Conservation (phyloP, 1,284 basidiomycete genomes). For the Moesziomyces antarcticus region DNA sequence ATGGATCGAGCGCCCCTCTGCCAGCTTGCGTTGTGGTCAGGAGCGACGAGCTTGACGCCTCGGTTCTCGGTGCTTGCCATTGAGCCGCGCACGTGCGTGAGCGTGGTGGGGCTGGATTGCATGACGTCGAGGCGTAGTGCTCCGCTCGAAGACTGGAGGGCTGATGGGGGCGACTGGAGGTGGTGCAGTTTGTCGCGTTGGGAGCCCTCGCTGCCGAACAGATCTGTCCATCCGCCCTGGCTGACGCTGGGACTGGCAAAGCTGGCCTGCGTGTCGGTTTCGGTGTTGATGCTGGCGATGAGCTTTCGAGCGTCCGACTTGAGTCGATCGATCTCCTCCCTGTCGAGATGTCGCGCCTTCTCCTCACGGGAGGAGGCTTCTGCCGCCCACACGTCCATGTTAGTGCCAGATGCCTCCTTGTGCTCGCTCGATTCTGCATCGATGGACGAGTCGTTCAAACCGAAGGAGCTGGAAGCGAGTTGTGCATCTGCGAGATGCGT, state of each 20-base stretch:
- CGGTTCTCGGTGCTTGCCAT: conserved; percentile 29
- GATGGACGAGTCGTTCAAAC: background rate
- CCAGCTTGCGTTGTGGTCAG: conserved; percentile 21
- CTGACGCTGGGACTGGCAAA: conserved; percentile 20
- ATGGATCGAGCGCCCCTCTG: conserved; percentile 17
- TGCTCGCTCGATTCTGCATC: background rate
- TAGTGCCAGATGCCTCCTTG: conserved; percentile 1
- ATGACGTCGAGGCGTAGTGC: conserved; percentile 14
- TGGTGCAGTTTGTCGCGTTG: conserved; percentile 31
- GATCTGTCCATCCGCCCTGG: conserved; percentile 17
- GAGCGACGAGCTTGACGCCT: conserved; percentile 19
- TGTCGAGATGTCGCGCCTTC: conserved; percentile 24
- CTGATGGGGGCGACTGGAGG: conserved; percentile 24
- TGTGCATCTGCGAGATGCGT: background rate
- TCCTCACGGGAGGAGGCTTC: conserved; percentile 28
- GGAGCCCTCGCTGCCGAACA: conserved; percentile 41
- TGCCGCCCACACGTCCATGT: conserved; percentile 31
- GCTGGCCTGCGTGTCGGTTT: conserved; percentile 19
- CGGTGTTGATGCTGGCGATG: conserved; percentile 21
- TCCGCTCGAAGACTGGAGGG: conserved; percentile 21
- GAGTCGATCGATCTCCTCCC: conserved; percentile 41
- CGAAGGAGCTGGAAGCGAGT: background rate
- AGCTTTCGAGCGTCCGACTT: conserved; percentile 40
- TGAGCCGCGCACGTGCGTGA: conserved; percentile 15
- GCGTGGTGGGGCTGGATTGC: conserved; percentile 19